phyloP scores from a whole-genome alignment of 2,329 filamentous ascomycete genomes.

The Cadophora gregata region DNA sequence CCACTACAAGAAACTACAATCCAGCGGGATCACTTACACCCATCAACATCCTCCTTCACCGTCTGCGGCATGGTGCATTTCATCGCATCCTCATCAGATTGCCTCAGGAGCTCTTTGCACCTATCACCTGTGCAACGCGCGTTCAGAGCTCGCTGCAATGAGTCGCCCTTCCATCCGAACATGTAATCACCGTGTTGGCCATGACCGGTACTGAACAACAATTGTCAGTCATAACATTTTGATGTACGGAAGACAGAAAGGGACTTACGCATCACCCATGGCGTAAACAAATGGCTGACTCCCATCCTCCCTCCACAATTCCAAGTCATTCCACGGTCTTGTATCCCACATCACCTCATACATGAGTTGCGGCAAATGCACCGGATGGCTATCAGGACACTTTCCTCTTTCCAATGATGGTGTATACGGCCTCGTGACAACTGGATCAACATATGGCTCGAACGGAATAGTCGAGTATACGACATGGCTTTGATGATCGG shows the following conservation, averaged over 20 bases:
- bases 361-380: constrained; percentile 62
- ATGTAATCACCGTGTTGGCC: constrained; percentile 61
- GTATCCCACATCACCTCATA: constrained; percentile 64
- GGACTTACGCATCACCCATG: constrained; percentile 35
- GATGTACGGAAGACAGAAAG: background rate
- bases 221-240: background rate
- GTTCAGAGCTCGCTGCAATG: constrained; percentile 56
- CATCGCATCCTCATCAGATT: constrained; percentile 53
- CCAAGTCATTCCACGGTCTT: constrained; percentile 52
- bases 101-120: constrained; percentile 52
- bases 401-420: constrained; percentile 10
- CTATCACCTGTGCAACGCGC: constrained; percentile 76
- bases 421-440: constrained; percentile 45
- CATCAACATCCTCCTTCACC: constrained; percentile 55
- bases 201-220: background rate
- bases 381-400: constrained; percentile 58
- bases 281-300: constrained; percentile 28
- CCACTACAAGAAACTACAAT: background rate
- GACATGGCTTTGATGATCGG: constrained; percentile 62
- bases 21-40: constrained; percentile 46
- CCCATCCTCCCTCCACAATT: constrained; percentile 53
- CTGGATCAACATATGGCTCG: constrained; percentile 44
- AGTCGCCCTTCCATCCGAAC: constrained; percentile 61
- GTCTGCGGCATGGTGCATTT: constrained; percentile 54
- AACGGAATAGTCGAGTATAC: constrained; percentile 51